Evolutionary conservation across 176 grass and related monocot genomes (phyloP), one percentile per base, ranked within the genome.

Genomic region (Lolium multiflorum): DNA sequence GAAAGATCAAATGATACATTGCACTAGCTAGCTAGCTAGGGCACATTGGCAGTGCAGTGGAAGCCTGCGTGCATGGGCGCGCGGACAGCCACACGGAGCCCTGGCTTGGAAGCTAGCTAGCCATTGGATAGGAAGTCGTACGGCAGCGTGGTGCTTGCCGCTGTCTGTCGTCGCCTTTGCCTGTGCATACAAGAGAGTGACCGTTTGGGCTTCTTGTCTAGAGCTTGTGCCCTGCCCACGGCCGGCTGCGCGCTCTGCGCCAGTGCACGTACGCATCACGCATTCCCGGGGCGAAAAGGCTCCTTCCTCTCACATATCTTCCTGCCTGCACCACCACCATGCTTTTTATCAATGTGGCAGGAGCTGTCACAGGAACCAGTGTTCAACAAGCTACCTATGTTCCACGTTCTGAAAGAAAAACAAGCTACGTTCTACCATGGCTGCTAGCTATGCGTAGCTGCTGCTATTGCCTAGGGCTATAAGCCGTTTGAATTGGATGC

Each of bases 321-420:
- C 77, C 61, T 75, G 88, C 82, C 60, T 70, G 82, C 82, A 69
- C 71, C 87, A 83, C 87, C 85, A 88, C 71, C 25, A 68, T 43
- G 41, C 54, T 9, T 4, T 7, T 15, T 25, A 3, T 52, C 70
- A 35, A 35, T 35, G 31, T 57, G 84, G 73, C 74, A 26, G 65
- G 31, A 83, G 85, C 89, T 91, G 28, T 87, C 89, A 87, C 66
- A 20, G 4, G 5, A 22, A 50, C 81, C 56, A 49, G 74, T 31
- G 8, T 67, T 11, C 60, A 62, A 20, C 74, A 76, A 76, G 74
- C 77, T 77, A 76, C 7, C 60, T 22, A 12, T 26, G 13, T 6
- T 52, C 15, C 72, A 76, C 72, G 22, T 75, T 75, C 22, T 52
- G 35, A 39, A 69, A 38, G 44, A 74, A 26, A 6, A 26, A 50